Evolutionary conservation across 208 protist species (phyloP).

Genomic region (Naegleria gruberi): DNA sequence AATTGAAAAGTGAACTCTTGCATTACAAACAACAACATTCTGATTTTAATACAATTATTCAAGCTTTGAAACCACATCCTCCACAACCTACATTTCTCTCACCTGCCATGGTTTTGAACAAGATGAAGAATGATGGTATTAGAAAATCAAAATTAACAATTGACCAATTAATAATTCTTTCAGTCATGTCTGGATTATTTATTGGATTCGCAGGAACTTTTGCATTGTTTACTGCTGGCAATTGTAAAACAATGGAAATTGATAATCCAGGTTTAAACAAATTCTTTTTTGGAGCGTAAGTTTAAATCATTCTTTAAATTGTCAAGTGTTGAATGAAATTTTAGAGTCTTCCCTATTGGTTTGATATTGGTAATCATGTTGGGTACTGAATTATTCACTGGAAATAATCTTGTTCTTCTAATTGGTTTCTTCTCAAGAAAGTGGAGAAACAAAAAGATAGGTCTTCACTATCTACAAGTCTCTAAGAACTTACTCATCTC

Average conservation of each 20-base stretch:
- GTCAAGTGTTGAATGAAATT: no score
- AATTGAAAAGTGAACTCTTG: slow-evolving; percentile 17
- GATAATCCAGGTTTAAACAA: not conserved
- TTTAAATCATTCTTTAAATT: no score
- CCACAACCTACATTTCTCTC: no score
- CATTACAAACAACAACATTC: slow-evolving; percentile 43
- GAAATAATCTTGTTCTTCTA: not conserved
- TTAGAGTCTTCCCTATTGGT: not conserved
- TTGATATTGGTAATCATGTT: not conserved
- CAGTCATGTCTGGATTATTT: not conserved
- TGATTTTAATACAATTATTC: no score
- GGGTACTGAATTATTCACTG: not conserved
- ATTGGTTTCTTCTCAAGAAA: not conserved
- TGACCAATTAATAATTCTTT: not conserved
- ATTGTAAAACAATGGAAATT: not conserved
- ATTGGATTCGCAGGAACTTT: not conserved
- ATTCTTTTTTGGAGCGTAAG: not conserved
- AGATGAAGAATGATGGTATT: no score
- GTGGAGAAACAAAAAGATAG: not conserved
- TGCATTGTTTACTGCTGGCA: not conserved
- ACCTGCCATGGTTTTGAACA: no score
- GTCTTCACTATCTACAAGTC: not conserved
- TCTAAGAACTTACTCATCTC: not conserved
- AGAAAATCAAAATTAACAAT: no score
- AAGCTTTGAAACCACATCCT: no score